Base-by-base conservation (phyloP, 2,329 filamentous ascomycete species). In the Thielaviopsis punctulata region DNA sequence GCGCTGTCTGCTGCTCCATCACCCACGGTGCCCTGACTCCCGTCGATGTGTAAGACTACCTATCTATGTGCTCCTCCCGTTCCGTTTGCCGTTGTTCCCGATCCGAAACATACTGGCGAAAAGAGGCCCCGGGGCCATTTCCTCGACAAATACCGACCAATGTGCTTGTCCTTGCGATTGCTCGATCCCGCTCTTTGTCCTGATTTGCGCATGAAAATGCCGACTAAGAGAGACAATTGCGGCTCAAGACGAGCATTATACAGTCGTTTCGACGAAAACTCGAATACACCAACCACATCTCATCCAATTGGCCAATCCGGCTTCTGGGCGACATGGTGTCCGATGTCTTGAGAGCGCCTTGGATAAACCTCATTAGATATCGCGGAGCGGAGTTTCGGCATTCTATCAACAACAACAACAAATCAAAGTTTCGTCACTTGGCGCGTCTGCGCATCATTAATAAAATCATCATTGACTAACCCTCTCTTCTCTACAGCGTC, bases 11-110 rank as follows among this genome's bases (percentile, higher is more conserved):
- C 82, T 98, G 92, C 73, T 92, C 89, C 63, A 75, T 96, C 73
- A 98, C 92, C 66, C 92, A 98, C 80, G 92, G 90, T 71, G 84
- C 78, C 65, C 82, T 96, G 64, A 98, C 92, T 62, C 92, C 92
- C 66, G 88, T 98, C 70, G 92, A 98, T 85, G 92, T 98, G 90
- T 96, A 92, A 71, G 90, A 49, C 36, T 23, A 41, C 27, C 48
- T 22, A 49, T 43, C 33, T 25, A 25, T n/a, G n/a, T n/a, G n/a
- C n/a, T n/a, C n/a, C n/a, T n/a, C n/a, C n/a, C n/a, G n/a, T n/a
- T 7, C n/a, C 86, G 43, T 52, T 49, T n/a, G 21, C 24, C 44
- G 6, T 12, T 45, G 43, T 18, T n/a, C 27, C 19, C 27, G 45
- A 15, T 3, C 24, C 19, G 7, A 41, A 39, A 39, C 19, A 22